Conservation (phyloP, 495 filamentous ascomycete species). For the Penicillium arizonense region DNA sequence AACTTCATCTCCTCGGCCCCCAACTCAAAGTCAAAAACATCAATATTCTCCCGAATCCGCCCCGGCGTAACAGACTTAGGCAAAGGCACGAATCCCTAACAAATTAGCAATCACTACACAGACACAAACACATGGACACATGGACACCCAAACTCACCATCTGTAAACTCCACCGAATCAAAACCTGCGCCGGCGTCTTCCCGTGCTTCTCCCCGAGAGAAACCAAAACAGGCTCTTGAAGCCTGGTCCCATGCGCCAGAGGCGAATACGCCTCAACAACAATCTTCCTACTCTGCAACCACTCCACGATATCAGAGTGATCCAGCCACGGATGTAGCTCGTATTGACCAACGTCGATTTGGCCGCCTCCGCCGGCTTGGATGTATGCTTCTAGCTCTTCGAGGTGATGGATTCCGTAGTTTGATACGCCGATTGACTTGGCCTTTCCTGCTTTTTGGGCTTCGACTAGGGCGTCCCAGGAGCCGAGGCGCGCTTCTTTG, state of each 20-base stretch:
- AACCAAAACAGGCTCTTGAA: slow-evolving; percentile 58
- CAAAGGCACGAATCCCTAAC: slow-evolving; percentile 59
- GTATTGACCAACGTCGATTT: slow-evolving; percentile 80
- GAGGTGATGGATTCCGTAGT: slow-evolving; percentile 57
- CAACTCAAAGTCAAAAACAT: slow-evolving; percentile 82
- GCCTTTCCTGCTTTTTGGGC: slow-evolving; percentile 50
- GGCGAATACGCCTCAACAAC: slow-evolving; percentile 80
- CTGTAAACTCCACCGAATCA: slow-evolving; percentile 84
- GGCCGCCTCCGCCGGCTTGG: slow-evolving; percentile 65
- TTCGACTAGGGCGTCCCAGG: slow-evolving; percentile 53
- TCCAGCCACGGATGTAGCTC: slow-evolving; percentile 87
- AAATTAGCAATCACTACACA: neutral
- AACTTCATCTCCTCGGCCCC: slow-evolving; percentile 54
- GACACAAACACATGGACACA: neutral
- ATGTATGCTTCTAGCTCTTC: slow-evolving; percentile 70
- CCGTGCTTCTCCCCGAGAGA: slow-evolving; percentile 65
- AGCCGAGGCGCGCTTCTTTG: slow-evolving; percentile 41
- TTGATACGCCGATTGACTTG: slow-evolving; percentile 52
- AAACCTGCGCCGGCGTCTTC: slow-evolving; percentile 73
- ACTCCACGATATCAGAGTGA: slow-evolving; percentile 70
- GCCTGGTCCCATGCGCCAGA: slow-evolving; percentile 63
- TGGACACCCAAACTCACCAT: slow-evolving; percentile 36
- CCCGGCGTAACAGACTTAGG: slow-evolving; percentile 59
- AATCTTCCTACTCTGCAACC: slow-evolving; percentile 66
- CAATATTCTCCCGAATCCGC: slow-evolving; percentile 67